Conservation (phyloP, 2,329 filamentous ascomycete genomes). For the Hyphodiscus sp. region DNA sequence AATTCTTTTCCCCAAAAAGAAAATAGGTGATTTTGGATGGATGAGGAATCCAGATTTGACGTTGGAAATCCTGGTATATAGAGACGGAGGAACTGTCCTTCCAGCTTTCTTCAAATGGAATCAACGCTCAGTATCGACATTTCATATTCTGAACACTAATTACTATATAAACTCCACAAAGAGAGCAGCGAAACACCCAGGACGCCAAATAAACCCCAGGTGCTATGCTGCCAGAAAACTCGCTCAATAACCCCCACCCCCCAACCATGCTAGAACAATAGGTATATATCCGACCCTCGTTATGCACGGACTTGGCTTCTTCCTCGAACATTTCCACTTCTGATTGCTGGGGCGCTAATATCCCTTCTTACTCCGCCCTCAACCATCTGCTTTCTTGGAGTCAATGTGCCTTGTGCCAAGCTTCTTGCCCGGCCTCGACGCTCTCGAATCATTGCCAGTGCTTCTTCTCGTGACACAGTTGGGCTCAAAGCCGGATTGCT, state of each 20-base stretch:
- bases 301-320: slow-evolving; percentile 9
- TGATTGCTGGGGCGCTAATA: slow-evolving; percentile 27
- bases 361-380: slow-evolving; percentile 21
- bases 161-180: slow-evolving; percentile 3
- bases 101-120: too few species aligned
- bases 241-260: background rate
- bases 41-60: too few species aligned
- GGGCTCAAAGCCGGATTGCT: slow-evolving; percentile 52
- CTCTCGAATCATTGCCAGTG: slow-evolving; percentile 68
- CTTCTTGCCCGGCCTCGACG: slow-evolving; percentile 65
- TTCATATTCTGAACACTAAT: slow-evolving; percentile 12
- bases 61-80: too few species aligned
- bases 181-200: slow-evolving; percentile 9
- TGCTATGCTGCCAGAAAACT: slow-evolving; percentile 18
- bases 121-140: background rate
- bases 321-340: slow-evolving; percentile 19
- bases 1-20: background rate
- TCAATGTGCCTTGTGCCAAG: slow-evolving; percentile 55
- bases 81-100: too few species aligned
- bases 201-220: slow-evolving; percentile 20
- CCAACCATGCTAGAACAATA: background rate
- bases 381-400: slow-evolving; percentile 43
- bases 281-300: background rate
- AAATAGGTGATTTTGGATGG: background rate
- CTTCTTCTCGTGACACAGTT: slow-evolving; percentile 66